These are phyloP conservation scores for Phytophthora citrophthora DNA, from an alignment of 352 stramenopile species.

Conservation along the genomic window DNA sequence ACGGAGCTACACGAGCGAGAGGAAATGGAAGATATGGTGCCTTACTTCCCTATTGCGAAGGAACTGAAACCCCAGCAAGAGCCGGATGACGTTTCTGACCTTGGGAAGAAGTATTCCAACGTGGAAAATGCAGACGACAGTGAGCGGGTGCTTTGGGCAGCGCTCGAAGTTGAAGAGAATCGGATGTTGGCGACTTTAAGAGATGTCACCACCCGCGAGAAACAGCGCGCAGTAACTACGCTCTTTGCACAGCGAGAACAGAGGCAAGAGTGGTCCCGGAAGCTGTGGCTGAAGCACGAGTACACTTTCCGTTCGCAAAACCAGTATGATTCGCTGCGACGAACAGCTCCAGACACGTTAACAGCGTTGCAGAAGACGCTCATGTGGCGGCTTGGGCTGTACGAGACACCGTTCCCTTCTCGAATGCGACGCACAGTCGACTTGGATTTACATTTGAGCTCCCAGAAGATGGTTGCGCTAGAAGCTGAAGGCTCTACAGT, in stretches of 20 bases:
- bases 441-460: conserved; percentile 44
- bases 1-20: conserved; percentile 77
- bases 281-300: conserved; percentile 70
- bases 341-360: conserved; percentile 37
- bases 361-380: conserved; percentile 33
- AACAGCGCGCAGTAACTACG: conserved; percentile 34
- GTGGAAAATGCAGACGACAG: conserved; percentile 47
- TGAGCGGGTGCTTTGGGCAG: conserved; percentile 71
- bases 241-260: conserved; percentile 23
- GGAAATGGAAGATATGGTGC: conserved; percentile 69
- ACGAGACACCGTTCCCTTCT: conserved; percentile 72
- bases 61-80: conserved; percentile 37
- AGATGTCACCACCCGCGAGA: conserved; percentile 51
- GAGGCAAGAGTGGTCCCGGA: conserved; percentile 55
- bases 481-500: neutral
- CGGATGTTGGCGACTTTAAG: conserved; percentile 69
- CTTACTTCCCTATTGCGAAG: conserved; percentile 68
- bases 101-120: conserved; percentile 27
- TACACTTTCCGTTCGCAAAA: conserved; percentile 78
- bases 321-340: conserved; percentile 44
- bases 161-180: conserved; percentile 85
- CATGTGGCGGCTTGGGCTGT: conserved; percentile 61
- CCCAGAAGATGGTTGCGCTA: conserved; percentile 23
- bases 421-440: conserved; percentile 66
- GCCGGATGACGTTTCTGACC: conserved; percentile 5